These are phyloP conservation scores for Arthroderma sp. DNA, from an alignment of 2,329 filamentous ascomycete species.

Conservation along the genomic window DNA sequence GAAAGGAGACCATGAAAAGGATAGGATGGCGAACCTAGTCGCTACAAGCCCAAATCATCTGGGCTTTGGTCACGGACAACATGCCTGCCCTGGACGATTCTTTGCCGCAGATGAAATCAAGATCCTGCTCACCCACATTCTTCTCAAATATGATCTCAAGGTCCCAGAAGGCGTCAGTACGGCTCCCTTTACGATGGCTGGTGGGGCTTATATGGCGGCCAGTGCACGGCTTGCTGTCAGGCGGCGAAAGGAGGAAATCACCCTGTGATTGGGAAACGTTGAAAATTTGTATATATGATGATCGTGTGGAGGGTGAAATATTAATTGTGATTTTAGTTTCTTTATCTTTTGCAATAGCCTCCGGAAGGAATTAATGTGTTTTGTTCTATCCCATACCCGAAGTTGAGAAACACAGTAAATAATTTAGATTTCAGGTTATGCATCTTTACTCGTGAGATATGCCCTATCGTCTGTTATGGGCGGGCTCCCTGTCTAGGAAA, in stretches of 20 bases:
- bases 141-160: slow-evolving; percentile 21
- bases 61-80: slow-evolving; percentile 47
- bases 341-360: too few species aligned
- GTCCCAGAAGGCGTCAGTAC: not conserved
- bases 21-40: slow-evolving; percentile 12
- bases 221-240: not conserved
- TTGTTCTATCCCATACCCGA: too few species aligned
- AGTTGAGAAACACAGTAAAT: too few species aligned
- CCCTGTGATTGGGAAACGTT: not conserved
- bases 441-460: too few species aligned
- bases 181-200: not conserved
- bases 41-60: slow-evolving; percentile 37
- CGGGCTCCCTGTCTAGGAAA: too few species aligned
- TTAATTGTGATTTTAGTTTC: not conserved
- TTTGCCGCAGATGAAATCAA: slow-evolving; percentile 22
- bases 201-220: not conserved
- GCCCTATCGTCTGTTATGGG: too few species aligned
- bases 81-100: slow-evolving; percentile 30
- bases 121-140: slow-evolving; percentile 19
- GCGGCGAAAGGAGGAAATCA: slow-evolving; percentile 4
- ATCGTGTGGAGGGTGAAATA: not conserved
- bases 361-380: too few species aligned
- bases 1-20: slow-evolving; percentile 9
- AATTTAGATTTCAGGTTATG: too few species aligned
- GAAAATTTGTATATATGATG: not conserved